Percentiles rank a stretch among this genome's conserved stretches.
Conservation (phyloP, 345 rosid species). For the Hypericum perforatum region DNA sequence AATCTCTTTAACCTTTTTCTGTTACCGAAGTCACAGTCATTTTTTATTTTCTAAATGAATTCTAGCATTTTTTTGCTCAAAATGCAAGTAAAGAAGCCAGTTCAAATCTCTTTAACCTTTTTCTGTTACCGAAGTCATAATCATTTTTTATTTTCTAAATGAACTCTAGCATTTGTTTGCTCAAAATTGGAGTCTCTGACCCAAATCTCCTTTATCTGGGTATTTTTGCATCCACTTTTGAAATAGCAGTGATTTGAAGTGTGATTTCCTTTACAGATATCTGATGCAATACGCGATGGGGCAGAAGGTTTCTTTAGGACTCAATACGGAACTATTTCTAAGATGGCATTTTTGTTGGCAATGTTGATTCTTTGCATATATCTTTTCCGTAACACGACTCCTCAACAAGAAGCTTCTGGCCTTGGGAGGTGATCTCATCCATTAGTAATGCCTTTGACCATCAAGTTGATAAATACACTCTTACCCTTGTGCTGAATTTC, state of each 20-base stretch:
- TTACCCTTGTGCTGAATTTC: constrained; percentile 8
- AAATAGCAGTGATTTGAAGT: no score
- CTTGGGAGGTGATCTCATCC: constrained; percentile 60
- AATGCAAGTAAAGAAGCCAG: no score
- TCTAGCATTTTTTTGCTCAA: no score
- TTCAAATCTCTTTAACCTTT: no score
- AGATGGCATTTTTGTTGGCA: constrained; percentile 91
- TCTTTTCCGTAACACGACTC: constrained; percentile 73
- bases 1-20: no score
- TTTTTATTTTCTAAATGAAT: no score
- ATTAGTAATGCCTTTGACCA: constrained; percentile 3
- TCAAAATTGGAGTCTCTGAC: not conserved
- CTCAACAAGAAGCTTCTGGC: constrained; percentile 98
- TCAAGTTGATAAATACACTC: constrained; percentile 6
- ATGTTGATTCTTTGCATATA: constrained; percentile 78
- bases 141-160: no score
- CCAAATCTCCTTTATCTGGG: no score
- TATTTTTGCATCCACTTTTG: no score
- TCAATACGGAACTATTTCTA: constrained; percentile 90
- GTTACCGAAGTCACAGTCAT: no score
- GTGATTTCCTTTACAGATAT: constrained; percentile 47
- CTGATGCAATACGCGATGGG: constrained; percentile 99
- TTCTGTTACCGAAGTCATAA: no score
- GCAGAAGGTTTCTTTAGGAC: constrained; percentile 99
- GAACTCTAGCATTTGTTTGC: no score